Evolutionary conservation across 2,329 filamentous ascomycete species (phyloP), one percentile per base, ranked within the genome.

Genomic region (Sarocladium kiliense): DNA sequence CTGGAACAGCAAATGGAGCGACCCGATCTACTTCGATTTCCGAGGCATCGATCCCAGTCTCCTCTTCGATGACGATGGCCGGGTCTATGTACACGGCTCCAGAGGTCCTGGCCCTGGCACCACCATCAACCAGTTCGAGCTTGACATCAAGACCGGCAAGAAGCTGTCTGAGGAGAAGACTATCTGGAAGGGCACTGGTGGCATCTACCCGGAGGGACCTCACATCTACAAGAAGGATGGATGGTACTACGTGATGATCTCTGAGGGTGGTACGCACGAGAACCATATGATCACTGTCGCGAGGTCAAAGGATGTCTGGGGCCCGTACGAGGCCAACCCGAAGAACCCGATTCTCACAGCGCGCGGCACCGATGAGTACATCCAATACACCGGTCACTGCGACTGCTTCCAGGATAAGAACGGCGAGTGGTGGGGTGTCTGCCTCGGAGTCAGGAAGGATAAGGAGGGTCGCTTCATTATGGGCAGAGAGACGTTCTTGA

Each of bases 331-430:
- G 54, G 60, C 67, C 1, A 69, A 72, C 41, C 66, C 70, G 0
- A 53, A 60, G 0, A 79, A 80, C 57, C 78, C 77, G 0, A 68
- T 79, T 1, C 61, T 80, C 3, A 77, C 73, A 0, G 75, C 74
- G 14, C 68, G 68, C 10, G 74, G 76, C 39, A 76, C 73, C 0
- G 71, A 68, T 1, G 67, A 62, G 19, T 76, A 74, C 54, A 77
- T 75, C 56, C 80, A 83, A 59, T 78, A 78, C 1, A 74, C 81
- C 0, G 81, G 81, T 0, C 81, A 84, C 54, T 76, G 77, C 0
- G 80, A 84, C 58, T 58, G 84, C 2, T 82, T 84, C 57, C 74
- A 80, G 49, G 80, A 84, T 56, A 58, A 59, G 0, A 54, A 58
- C 0, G 68, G 65, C 0, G 70, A 72, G 55, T 76, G 72, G 70